A percentile compares a stretch with the other conserved stretches of the same genome.
These are phyloP conservation scores for Blastobotrys proliferans DNA, from an alignment of 1,139 yeast species.

Conservation along the genomic window DNA sequence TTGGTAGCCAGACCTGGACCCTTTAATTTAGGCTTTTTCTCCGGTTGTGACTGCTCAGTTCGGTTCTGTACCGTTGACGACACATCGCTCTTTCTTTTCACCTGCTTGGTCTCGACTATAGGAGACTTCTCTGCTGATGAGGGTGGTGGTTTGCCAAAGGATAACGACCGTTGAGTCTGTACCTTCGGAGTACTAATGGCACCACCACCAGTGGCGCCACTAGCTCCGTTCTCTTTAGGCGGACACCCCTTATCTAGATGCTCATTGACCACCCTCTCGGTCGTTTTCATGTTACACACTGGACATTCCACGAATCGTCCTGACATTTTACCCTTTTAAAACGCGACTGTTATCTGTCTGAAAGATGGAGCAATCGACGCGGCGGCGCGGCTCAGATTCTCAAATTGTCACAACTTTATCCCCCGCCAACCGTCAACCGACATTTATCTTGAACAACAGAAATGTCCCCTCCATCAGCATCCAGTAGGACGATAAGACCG, in stretches of 20 bases:
- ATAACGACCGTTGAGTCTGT: neutral
- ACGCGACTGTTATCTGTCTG: neutral
- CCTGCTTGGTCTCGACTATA: neutral
- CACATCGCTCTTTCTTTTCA: neutral
- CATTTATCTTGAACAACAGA: too few species aligned
- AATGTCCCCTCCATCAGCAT: too few species aligned
- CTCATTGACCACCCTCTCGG: constrained; percentile 31
- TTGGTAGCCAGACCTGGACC: constrained; percentile 5
- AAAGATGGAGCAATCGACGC: too few species aligned
- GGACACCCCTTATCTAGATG: constrained; percentile 40
- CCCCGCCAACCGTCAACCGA: too few species aligned
- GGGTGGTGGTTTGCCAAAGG: neutral
- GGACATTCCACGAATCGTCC: constrained; percentile 31
- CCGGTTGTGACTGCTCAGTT: neutral
- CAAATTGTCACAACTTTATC: too few species aligned
- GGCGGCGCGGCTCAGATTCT: too few species aligned
- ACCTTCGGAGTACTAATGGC: neutral
- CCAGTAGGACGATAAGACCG: constrained; percentile 17
- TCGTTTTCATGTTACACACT: constrained; percentile 33
- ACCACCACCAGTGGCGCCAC: neutral
- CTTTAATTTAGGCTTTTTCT: constrained; percentile 4
- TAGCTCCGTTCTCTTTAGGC: neutral
- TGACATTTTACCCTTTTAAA: neutral
- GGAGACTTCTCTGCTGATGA: neutral
- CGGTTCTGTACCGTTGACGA: neutral